Base-by-base conservation (phyloP, 2,329 filamentous ascomycete genomes). In the Fusarium napiforme region DNA sequence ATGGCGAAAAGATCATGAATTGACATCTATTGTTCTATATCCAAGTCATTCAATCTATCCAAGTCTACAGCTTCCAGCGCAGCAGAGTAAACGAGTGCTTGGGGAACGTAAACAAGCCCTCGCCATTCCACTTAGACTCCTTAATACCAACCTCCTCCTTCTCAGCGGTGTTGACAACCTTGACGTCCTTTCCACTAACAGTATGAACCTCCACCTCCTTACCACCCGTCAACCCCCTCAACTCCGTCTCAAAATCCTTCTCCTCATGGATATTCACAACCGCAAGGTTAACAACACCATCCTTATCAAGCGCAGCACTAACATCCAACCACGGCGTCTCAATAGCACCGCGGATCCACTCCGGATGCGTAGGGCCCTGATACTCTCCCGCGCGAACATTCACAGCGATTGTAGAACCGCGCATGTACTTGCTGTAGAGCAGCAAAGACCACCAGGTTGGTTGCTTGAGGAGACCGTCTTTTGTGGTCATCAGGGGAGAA, bases 381-480 rank as follows among this genome's bases (percentile, higher is more conserved):
- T 95, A 96, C 39, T 88, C 86, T 4, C 85, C 86, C 55, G 87
- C 86, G 9, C 86, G 85, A 11, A 95, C 88, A 80, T 95, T 90
- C 7, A 90, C 84, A 7, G 88, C 90, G 5, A 96, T 81, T 0
- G 91, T 91, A 78, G 87, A 88, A 5, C 93, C 93, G 39, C 92
- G 89, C 93, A 96, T 95, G 80, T 81, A 82, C 77, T 79, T 80
- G 78, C 81, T 83, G 81, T 74, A 78, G 4, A 95, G 85, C 64
- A 91, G 85, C 53, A 94, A 84, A 10, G 92, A 91, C 90, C 91
- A 94, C 90, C 91, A 95, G 7, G 89, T 93, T 1, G 92, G 89
- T 83, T 95, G 93, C 83, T 91, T 91, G 55, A 90, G 80, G 52
- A 94, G 81, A 1, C 92, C 92, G 0, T 85, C 82, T 60, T 85